Evolutionary conservation across 2,329 filamentous ascomycete genomes (phyloP).

Genomic region (Sclerotiophoma versabilis): DNA sequence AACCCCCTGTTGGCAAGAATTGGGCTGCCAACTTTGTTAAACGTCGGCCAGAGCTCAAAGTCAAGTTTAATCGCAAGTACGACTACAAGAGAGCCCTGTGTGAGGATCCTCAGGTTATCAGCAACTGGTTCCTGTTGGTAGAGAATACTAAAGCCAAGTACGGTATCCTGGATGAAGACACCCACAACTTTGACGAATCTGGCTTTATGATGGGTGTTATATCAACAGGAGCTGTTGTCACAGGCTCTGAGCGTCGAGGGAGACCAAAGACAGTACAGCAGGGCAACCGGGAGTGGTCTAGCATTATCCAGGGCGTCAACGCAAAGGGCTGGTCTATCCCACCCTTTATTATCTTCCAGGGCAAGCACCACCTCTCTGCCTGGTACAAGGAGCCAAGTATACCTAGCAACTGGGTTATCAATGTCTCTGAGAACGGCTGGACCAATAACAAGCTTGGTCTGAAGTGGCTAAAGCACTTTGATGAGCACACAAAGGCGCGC

Average conservation of each 20-base stretch:
- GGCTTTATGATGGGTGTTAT: conserved; percentile 16
- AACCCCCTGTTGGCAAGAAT: neutral
- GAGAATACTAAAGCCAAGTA: neutral
- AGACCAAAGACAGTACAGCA: neutral
- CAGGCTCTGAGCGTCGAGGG: neutral
- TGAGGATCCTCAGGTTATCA: neutral
- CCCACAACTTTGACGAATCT: conserved; percentile 12
- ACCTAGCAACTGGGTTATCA: neutral
- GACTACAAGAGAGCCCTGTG: neutral
- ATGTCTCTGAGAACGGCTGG: neutral
- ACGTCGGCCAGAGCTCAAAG: neutral
- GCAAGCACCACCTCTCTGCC: neutral
- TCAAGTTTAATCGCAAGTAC: neutral
- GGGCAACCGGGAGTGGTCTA: neutral
- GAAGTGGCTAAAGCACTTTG: neutral
- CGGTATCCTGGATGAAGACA: conserved; percentile 5
- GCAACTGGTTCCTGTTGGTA: neutral
- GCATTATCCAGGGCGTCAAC: neutral
- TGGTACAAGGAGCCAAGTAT: neutral
- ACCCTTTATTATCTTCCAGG: neutral
- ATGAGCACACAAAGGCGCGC: conserved; percentile 3
- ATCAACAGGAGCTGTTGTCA: neutral
- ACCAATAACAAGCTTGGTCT: neutral
- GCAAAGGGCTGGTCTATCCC: neutral
- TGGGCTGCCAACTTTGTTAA: neutral